Evolutionary conservation across 2,329 filamentous ascomycete genomes (phyloP).

Genomic region (Penicillium olsonii): DNA sequence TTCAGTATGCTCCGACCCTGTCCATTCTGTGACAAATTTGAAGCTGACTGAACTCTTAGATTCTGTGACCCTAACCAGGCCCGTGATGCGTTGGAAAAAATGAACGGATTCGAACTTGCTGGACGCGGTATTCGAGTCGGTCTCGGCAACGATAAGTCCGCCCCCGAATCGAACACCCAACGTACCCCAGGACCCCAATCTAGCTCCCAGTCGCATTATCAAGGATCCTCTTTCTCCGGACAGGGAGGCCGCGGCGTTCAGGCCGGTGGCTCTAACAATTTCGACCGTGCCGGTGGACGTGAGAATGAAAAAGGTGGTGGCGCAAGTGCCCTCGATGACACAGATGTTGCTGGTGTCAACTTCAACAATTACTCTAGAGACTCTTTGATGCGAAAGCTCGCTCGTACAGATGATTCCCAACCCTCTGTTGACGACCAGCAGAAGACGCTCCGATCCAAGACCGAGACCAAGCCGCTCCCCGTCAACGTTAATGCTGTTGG

Average conservation of each 20-base stretch:
- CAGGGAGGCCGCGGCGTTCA: constrained; percentile 84
- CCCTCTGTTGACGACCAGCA: constrained; percentile 63
- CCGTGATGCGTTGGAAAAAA: constrained; percentile 93
- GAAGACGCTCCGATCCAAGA: constrained; percentile 75
- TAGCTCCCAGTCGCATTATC: constrained; percentile 66
- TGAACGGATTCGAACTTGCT: constrained; percentile 98
- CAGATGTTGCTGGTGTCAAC: constrained; percentile 96
- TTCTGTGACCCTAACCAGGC: constrained; percentile 89
- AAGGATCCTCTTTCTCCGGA: constrained; percentile 89
- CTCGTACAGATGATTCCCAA: constrained; percentile 84
- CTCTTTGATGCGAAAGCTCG: constrained; percentile 97
- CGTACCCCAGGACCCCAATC: constrained; percentile 77
- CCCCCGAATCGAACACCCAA: constrained; percentile 92
- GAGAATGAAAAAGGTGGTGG: constrained; percentile 86
- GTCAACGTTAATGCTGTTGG: constrained; percentile 90
- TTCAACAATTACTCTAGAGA: constrained; percentile 99
- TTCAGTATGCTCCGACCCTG: constrained; percentile 71
- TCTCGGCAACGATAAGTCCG: constrained; percentile 99
- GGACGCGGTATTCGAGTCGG: constrained; percentile 97
- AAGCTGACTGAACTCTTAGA: constrained; percentile 54
- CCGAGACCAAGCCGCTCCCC: constrained; percentile 74
- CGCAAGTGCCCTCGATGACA: constrained; percentile 93
- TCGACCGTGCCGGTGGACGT: constrained; percentile 85
- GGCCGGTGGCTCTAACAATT: constrained; percentile 71
- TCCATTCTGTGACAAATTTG: neutral